Conservation (phyloP, 768 basidiomycete genomes). For the Leccinellum albellum region DNA sequence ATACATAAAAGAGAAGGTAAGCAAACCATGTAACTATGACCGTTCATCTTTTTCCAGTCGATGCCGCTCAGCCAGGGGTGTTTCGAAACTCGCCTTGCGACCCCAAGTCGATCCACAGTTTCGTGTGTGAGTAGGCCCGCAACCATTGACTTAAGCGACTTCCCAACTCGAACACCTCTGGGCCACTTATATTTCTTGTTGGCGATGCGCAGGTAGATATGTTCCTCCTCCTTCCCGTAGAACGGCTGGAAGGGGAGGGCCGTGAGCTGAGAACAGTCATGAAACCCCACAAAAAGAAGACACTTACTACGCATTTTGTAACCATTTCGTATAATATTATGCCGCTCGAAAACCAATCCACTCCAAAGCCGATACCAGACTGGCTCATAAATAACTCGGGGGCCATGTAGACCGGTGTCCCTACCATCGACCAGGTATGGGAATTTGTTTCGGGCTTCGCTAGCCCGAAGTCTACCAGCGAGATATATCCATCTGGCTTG, state of each 20-base stretch:
- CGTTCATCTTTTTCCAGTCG: constrained; percentile 45
- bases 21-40: constrained; percentile 45
- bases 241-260: constrained; percentile 17
- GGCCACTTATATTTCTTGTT: constrained; percentile 39
- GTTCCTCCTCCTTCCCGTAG: constrained; percentile 24
- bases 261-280: neutral
- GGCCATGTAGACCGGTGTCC: constrained; percentile 47
- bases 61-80: constrained; percentile 47
- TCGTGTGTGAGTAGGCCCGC: constrained; percentile 37
- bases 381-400: constrained; percentile 41
- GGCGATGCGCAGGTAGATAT: constrained; percentile 27
- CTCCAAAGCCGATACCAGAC: constrained; percentile 22
- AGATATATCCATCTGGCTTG: constrained; percentile 53
- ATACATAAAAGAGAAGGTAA: neutral
- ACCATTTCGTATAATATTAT: constrained; percentile 52
- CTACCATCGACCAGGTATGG: constrained; percentile 34
- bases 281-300: neutral
- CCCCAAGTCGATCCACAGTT: constrained; percentile 39
- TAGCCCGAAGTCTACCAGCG: constrained; percentile 50
- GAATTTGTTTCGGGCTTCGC: constrained; percentile 23
- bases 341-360: constrained; percentile 59
- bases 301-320: constrained; percentile 33
- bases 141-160: constrained; percentile 41
- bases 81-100: constrained; percentile 30
- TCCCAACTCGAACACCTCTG: constrained; percentile 31